Evolutionary conservation across 2,329 filamentous ascomycete genomes (phyloP).

Genomic region (Exophiala lecanii-corni): DNA sequence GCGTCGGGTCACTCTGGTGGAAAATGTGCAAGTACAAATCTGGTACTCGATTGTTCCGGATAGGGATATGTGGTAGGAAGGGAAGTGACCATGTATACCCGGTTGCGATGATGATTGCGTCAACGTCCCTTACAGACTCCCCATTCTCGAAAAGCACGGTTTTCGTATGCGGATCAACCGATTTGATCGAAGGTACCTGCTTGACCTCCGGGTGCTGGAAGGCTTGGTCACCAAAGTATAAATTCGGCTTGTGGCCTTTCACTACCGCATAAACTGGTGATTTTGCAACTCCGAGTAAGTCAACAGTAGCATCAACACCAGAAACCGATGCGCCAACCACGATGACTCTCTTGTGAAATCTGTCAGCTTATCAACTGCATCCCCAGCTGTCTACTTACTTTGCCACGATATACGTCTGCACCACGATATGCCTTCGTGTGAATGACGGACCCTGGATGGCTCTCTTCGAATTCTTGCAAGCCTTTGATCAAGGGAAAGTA

Average conservation of each 20-base stretch:
- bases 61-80: conserved; percentile 28
- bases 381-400: too few relatives aligned
- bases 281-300: conserved; percentile 27
- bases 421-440: conserved; percentile 41
- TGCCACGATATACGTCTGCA: conserved; percentile 37
- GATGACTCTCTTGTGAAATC: conserved; percentile 25
- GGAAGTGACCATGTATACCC: conserved; percentile 31
- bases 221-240: conserved; percentile 18
- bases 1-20: conserved; percentile 31
- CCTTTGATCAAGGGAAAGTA: conserved; percentile 41
- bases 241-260: conserved; percentile 1
- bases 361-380: neutral
- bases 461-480: conserved; percentile 36
- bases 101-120: conserved; percentile 33
- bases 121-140: conserved; percentile 18
- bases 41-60: conserved; percentile 32
- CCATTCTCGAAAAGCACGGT: conserved; percentile 26
- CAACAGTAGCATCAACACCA: conserved; percentile 28
- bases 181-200: conserved; percentile 29
- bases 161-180: conserved; percentile 23
- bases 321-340: conserved; percentile 32
- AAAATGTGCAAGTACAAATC: conserved; percentile 37
- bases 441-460: conserved; percentile 36
- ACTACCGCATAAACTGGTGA: conserved; percentile 14
- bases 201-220: conserved; percentile 31